Percentiles rank a stretch among this genome's conserved stretches.
Conservation (phyloP, 2,329 filamentous ascomycete genomes). For the Calonectria naviculata region DNA sequence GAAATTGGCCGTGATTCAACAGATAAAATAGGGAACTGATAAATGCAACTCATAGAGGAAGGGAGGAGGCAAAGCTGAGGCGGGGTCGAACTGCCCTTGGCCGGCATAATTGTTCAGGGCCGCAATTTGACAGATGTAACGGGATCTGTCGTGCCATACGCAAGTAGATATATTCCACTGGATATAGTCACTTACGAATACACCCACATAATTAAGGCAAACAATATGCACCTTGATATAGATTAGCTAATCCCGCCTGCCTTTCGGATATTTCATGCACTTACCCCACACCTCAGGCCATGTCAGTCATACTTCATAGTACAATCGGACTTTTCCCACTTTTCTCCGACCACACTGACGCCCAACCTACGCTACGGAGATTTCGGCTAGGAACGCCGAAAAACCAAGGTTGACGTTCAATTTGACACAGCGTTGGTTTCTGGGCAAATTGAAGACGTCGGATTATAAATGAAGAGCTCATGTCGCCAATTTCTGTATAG, state of each 20-base stretch:
- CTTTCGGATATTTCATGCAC: neutral
- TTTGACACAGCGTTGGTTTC: neutral
- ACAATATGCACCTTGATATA: too few species aligned
- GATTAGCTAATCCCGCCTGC: neutral
- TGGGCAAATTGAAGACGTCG: neutral
- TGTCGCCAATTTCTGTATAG: neutral
- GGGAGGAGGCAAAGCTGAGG: too few species aligned
- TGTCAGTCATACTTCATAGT: neutral
- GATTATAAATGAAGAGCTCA: neutral
- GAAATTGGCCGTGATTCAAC: too few species aligned
- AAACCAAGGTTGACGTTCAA: neutral
- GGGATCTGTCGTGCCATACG: too few species aligned
- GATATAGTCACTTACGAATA: too few species aligned
- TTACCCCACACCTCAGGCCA: neutral
- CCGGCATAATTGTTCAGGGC: too few species aligned
- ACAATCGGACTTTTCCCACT: neutral
- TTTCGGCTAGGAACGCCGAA: neutral
- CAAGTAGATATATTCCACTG: too few species aligned
- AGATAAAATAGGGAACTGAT: too few species aligned
- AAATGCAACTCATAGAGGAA: too few species aligned
- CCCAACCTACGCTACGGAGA: neutral
- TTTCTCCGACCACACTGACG: neutral
- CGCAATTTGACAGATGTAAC: too few species aligned
- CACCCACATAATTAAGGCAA: too few species aligned
- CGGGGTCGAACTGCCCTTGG: too few species aligned